Percentiles rank a stretch among this genome's conserved stretches.
Evolutionary conservation across 1,284 basidiomycete species (phyloP).

Genomic region (Trichosporon sp.): DNA sequence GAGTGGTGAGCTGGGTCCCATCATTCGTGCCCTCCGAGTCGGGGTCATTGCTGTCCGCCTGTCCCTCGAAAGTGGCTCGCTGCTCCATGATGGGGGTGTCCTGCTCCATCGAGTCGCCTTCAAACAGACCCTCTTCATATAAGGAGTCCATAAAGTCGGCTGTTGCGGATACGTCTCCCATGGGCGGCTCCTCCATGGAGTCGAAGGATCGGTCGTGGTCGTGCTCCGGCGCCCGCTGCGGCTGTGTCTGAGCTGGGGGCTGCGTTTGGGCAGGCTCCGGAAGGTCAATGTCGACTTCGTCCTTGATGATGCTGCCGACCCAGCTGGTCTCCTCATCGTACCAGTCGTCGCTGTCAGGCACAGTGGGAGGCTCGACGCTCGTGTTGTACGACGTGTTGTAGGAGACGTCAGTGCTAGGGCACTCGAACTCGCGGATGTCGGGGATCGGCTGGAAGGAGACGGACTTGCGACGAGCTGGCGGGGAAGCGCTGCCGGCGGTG

Average conservation of each 20-base stretch:
- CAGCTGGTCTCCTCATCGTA: constrained; percentile 22
- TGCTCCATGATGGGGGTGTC: constrained; percentile 33
- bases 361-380: constrained; percentile 41
- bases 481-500: constrained; percentile 45
- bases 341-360: constrained; percentile 42
- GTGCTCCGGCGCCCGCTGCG: background rate
- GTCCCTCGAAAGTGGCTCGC: constrained; percentile 23
- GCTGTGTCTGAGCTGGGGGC: background rate
- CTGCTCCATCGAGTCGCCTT: constrained; percentile 27
- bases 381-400: constrained; percentile 41
- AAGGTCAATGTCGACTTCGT: constrained; percentile 20
- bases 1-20: constrained; percentile 28
- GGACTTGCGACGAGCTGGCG: constrained; percentile 57
- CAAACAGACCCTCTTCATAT: constrained; percentile 43
- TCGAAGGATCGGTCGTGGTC: constrained; percentile 6
- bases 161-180: constrained; percentile 36
- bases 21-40: background rate
- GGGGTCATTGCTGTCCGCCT: background rate
- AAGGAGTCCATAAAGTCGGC: constrained; percentile 48
- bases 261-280: background rate
- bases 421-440: constrained; percentile 80
- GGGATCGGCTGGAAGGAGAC: constrained; percentile 81
- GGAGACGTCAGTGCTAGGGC: constrained; percentile 55
- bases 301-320: constrained; percentile 3
- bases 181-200: constrained; percentile 7